These are phyloP conservation scores for Fraxinus platypoda DNA, from an alignment of 305 asterid species.

Conservation along the genomic window DNA sequence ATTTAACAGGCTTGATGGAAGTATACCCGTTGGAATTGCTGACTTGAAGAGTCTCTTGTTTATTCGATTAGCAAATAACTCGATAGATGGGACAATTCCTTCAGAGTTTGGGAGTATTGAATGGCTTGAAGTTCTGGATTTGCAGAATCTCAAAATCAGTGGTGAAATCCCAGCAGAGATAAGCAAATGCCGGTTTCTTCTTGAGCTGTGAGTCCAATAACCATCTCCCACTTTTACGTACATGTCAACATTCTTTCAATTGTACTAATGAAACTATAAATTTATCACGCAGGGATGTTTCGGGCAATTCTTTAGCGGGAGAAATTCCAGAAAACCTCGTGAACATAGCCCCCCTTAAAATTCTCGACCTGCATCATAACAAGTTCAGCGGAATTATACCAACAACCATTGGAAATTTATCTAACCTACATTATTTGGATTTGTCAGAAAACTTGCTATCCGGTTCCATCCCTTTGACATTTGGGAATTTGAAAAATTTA, in stretches of 20 bases:
- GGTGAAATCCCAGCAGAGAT: conserved; percentile 75
- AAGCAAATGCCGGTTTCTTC: conserved; percentile 75
- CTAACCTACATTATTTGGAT: conserved; percentile 62
- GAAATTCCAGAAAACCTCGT: conserved; percentile 51
- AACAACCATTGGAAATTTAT: conserved; percentile 52
- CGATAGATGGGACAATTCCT: conserved; percentile 69
- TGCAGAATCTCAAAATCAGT: conserved; percentile 53
- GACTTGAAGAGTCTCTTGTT: conserved; percentile 55
- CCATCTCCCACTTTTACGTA: conserved; percentile 3
- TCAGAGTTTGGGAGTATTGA: conserved; percentile 61
- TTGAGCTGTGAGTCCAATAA: conserved; percentile 64
- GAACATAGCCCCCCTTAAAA: conserved; percentile 62
- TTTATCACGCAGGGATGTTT: conserved; percentile 61
- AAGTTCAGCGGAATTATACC: conserved; percentile 66
- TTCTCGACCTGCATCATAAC: conserved; percentile 74
- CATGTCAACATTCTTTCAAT: not conserved
- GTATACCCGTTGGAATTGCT: conserved; percentile 58
- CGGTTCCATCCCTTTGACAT: conserved; percentile 54
- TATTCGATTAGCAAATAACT: conserved; percentile 64
- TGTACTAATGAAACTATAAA: conserved; percentile 5
- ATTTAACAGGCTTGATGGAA: conserved; percentile 63
- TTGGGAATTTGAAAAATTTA: conserved; percentile 53
- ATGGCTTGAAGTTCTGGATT: conserved; percentile 82
- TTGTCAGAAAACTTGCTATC: conserved; percentile 59
- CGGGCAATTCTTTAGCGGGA: conserved; percentile 65